phyloP scores from a whole-genome alignment of 1,139 yeast genomes.

The Kodamaea anthophila region DNA sequence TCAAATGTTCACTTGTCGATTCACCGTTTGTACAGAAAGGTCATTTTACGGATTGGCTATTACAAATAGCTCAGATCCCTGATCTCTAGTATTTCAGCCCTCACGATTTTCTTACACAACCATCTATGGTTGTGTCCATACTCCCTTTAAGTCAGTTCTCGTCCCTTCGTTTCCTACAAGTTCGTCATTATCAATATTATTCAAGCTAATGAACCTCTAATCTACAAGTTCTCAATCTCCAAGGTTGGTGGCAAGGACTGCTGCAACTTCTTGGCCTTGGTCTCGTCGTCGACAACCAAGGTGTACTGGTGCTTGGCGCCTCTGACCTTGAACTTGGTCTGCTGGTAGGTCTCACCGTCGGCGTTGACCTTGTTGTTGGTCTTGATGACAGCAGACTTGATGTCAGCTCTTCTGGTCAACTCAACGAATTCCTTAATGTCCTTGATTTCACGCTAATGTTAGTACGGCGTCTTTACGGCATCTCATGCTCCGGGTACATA shows the following conservation, averaged over 20 bases:
- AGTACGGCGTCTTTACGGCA: constrained; percentile 12
- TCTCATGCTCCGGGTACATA: constrained; percentile 16
- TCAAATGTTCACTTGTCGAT: too few species aligned
- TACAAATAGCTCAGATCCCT: too few species aligned
- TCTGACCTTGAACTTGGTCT: constrained; percentile 99
- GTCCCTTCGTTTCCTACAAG: background rate
- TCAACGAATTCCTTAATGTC: constrained; percentile 98
- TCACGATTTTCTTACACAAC: too few species aligned
- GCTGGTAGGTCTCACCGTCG: constrained; percentile 81
- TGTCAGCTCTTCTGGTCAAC: constrained; percentile 97
- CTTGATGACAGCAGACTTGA: constrained; percentile 86
- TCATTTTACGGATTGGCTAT: too few species aligned
- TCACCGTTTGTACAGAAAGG: too few species aligned
- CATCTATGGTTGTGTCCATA: too few species aligned
- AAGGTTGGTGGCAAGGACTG: constrained; percentile 97
- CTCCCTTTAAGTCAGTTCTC: too few species aligned
- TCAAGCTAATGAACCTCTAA: constrained; percentile 7
- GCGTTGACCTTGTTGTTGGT: constrained; percentile 81
- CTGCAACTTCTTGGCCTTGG: constrained; percentile 96
- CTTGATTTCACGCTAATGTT: constrained; percentile 63
- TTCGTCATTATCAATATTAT: constrained; percentile 4
- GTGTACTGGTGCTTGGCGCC: constrained; percentile 95
- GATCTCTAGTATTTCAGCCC: too few species aligned
- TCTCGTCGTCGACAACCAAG: constrained; percentile 90
- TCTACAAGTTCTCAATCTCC: constrained; percentile 64